A percentile compares a stretch with the other conserved stretches of the same genome.
Conservation (phyloP, 495 filamentous ascomycete genomes). For the Aspergillus nanangensis region DNA sequence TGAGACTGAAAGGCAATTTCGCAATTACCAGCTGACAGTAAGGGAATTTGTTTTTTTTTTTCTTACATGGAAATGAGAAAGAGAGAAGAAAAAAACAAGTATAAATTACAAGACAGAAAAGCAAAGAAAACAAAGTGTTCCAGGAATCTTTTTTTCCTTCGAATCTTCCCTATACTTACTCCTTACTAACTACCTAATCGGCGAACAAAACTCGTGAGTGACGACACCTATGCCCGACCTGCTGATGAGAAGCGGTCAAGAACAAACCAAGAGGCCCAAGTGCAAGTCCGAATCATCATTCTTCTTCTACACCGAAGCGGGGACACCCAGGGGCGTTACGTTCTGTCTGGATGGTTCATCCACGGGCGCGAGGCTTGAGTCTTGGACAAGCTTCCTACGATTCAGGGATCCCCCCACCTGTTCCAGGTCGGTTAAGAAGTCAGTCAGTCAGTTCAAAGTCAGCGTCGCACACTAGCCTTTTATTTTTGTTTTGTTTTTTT, state of each 20-base stretch:
- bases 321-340: not conserved
- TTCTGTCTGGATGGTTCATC: not conserved
- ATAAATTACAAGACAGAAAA: no score
- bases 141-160: no score
- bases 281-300: no score
- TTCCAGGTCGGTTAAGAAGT: not conserved
- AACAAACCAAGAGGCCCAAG: not conserved
- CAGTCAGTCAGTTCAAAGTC: not conserved
- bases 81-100: no score
- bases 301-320: not conserved
- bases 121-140: no score
- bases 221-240: conserved; percentile 6
- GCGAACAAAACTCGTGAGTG: conserved; percentile 1
- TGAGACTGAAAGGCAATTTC: not conserved
- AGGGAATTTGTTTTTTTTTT: no score
- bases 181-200: no score
- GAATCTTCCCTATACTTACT: no score
- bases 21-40: no score
- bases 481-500: conserved; percentile 5
- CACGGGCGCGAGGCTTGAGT: conserved; percentile 5
- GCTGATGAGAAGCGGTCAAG: conserved; percentile 4
- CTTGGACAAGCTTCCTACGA: conserved; percentile 21
- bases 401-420: conserved; percentile 20
- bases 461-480: not conserved
- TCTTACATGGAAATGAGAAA: no score